Evolutionary conservation across 2,329 filamentous ascomycete genomes (phyloP).

Genomic region (Fusarium robinianum): DNA sequence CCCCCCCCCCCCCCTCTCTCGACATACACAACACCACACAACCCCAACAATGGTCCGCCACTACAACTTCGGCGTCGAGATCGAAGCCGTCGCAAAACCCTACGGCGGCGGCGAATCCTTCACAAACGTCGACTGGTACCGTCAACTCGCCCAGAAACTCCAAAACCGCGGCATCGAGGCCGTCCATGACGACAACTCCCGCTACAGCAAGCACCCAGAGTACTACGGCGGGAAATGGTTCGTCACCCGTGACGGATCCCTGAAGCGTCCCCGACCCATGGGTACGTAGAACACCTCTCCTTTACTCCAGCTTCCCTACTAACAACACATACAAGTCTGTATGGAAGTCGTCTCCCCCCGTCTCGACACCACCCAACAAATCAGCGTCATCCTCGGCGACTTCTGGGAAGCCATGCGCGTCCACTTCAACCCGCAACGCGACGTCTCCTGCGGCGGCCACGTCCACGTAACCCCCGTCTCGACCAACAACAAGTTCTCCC

Average conservation of each 20-base stretch:
- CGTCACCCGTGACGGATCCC: conserved; percentile 46
- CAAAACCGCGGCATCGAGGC: conserved; percentile 45
- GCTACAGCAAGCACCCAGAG: conserved; percentile 48
- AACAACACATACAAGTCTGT: conserved; percentile 38
- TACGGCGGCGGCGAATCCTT: conserved; percentile 45
- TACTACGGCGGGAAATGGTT: conserved; percentile 50
- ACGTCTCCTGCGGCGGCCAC: conserved; percentile 45
- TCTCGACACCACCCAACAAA: conserved; percentile 42
- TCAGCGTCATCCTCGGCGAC: conserved; percentile 42
- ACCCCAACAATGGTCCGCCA: conserved; percentile 37
- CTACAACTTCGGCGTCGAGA: conserved; percentile 49
- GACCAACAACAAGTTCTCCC: conserved; percentile 42
- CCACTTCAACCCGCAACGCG: conserved; percentile 45
- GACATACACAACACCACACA: too few species aligned
- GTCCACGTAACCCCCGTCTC: conserved; percentile 47
- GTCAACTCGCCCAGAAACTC: conserved; percentile 46
- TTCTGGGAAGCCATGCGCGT: conserved; percentile 50
- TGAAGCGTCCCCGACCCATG: conserved; percentile 44
- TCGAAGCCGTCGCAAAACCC: conserved; percentile 45
- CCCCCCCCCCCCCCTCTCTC: background rate
- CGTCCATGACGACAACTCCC: conserved; percentile 44
- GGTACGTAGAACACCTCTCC: conserved; percentile 35
- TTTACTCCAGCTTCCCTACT: background rate
- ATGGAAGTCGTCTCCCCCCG: conserved; percentile 49
- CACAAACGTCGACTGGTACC: conserved; percentile 48